phyloP scores from a whole-genome alignment of 1,139 yeast species.

The Yamadazyma spencermartinsiae region DNA sequence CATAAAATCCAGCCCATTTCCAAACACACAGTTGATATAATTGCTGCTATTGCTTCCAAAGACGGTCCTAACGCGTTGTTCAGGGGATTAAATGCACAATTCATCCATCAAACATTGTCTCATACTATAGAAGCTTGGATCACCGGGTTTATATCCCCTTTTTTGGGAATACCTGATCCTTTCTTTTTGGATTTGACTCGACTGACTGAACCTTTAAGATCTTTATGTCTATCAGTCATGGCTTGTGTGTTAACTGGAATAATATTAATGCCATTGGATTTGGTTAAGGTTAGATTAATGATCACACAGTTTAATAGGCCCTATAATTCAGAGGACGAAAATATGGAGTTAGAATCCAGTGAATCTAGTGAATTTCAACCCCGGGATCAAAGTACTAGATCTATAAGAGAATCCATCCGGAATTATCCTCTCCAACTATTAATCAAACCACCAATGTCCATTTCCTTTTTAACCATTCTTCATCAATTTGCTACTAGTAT shows the following conservation, averaged over 20 bases:
- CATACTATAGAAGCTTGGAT: slow-evolving; percentile 89
- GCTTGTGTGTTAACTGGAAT: slow-evolving; percentile 77
- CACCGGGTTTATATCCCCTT: slow-evolving; percentile 81
- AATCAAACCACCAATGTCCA: slow-evolving; percentile 54
- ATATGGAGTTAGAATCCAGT: slow-evolving; percentile 2
- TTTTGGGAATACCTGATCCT: slow-evolving; percentile 88
- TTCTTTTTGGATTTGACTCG: slow-evolving; percentile 80
- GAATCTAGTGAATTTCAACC: slow-evolving; percentile 2
- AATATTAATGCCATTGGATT: slow-evolving; percentile 77
- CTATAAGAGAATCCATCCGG: slow-evolving; percentile 40
- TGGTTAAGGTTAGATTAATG: slow-evolving; percentile 75
- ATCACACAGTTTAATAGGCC: slow-evolving; percentile 52
- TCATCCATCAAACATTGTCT: slow-evolving; percentile 71
- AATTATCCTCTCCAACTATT: slow-evolving; percentile 41
- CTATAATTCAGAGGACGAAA: slow-evolving; percentile 11
- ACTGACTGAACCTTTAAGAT: slow-evolving; percentile 71
- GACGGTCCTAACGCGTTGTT: slow-evolving; percentile 87
- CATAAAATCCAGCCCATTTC: slow-evolving; percentile 58
- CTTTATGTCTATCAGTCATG: slow-evolving; percentile 64
- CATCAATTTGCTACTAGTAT: slow-evolving; percentile 63
- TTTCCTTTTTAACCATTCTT: slow-evolving; percentile 55
- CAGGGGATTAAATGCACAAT: slow-evolving; percentile 85
- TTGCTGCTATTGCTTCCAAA: slow-evolving; percentile 64
- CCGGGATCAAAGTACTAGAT: slow-evolving; percentile 25
- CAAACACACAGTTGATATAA: slow-evolving; percentile 67